A percentile compares a stretch with the other conserved stretches of the same genome.
phyloP scores from a whole-genome alignment of 306 rosid genomes.

The Fagus sylvatica region DNA sequence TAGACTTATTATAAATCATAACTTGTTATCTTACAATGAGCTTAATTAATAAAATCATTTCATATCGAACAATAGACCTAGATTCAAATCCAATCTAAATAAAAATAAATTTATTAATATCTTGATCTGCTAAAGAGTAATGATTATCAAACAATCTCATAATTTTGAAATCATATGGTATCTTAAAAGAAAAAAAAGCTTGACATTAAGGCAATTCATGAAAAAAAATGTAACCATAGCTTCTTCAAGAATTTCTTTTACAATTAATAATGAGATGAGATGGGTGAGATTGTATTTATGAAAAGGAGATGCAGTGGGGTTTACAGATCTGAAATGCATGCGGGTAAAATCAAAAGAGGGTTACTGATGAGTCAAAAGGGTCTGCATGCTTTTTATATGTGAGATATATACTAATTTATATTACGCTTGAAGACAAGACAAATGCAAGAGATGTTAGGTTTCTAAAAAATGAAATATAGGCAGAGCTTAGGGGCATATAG shows the following conservation, averaged over 20 bases:
- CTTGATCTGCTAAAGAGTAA: too few species aligned
- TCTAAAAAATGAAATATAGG: background rate
- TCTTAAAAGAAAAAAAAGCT: too few species aligned
- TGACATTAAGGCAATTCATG: too few species aligned
- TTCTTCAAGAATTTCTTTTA: background rate
- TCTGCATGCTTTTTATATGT: conserved; percentile 17
- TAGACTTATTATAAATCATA: too few species aligned
- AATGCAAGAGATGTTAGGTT: conserved; percentile 27
- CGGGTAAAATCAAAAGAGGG: conserved; percentile 27
- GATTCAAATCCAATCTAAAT: too few species aligned
- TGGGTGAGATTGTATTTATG: conserved; percentile 13
- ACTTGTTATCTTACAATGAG: too few species aligned
- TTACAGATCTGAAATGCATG: conserved; percentile 48
- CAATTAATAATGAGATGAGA: conserved; percentile 5
- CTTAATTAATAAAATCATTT: too few species aligned
- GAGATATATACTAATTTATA: conserved; percentile 4
- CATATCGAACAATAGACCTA: too few species aligned
- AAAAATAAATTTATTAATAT: too few species aligned
- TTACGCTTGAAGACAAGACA: conserved; percentile 9
- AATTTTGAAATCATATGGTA: too few species aligned
- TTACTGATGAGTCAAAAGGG: background rate
- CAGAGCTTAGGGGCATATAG: conserved; percentile 3
- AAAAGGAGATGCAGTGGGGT: conserved; percentile 5
- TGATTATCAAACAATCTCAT: too few species aligned
- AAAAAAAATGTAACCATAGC: too few species aligned